phyloP scores from a whole-genome alignment of 306 rosid species.

The Rubus idaeus region DNA sequence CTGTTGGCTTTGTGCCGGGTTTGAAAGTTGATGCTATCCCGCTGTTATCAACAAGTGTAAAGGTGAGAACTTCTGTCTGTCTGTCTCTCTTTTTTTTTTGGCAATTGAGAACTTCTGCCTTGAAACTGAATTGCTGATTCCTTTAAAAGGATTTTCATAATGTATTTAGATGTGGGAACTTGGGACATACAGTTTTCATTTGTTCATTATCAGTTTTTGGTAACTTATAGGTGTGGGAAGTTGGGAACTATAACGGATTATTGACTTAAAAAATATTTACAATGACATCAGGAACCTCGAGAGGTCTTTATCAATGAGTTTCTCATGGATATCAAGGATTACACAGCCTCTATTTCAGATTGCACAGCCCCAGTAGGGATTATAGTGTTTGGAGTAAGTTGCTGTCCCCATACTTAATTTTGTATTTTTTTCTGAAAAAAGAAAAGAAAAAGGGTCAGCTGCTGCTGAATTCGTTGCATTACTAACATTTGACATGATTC shows the following conservation, averaged over 20 bases:
- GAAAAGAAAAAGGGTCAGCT: background rate
- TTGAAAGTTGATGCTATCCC: constrained; percentile 67
- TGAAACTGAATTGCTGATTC: background rate
- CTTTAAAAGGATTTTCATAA: background rate
- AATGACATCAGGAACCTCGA: constrained; percentile 23
- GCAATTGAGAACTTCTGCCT: constrained; percentile 6
- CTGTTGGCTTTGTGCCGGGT: constrained; percentile 72
- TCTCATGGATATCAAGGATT: constrained; percentile 35
- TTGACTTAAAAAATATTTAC: background rate
- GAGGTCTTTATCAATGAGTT: constrained; percentile 28
- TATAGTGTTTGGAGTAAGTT: constrained; percentile 60
- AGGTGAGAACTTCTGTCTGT: constrained; percentile 31
- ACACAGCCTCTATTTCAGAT: constrained; percentile 38
- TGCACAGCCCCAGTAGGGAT: constrained; percentile 40
- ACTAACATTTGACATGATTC: constrained; percentile 10
- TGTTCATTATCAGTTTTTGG: background rate
- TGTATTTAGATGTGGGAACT: background rate
- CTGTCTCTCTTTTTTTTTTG: too few species aligned
- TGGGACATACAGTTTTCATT: background rate
- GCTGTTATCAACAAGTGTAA: constrained; percentile 6
- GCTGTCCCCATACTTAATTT: background rate
- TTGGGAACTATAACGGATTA: background rate
- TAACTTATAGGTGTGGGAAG: background rate
- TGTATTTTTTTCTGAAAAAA: background rate
- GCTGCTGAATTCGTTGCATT: background rate